Percentiles rank a stretch among this genome's conserved stretches.
phyloP scores from a whole-genome alignment of 2,329 filamentous ascomycete species.

The Apiospora sp. region DNA sequence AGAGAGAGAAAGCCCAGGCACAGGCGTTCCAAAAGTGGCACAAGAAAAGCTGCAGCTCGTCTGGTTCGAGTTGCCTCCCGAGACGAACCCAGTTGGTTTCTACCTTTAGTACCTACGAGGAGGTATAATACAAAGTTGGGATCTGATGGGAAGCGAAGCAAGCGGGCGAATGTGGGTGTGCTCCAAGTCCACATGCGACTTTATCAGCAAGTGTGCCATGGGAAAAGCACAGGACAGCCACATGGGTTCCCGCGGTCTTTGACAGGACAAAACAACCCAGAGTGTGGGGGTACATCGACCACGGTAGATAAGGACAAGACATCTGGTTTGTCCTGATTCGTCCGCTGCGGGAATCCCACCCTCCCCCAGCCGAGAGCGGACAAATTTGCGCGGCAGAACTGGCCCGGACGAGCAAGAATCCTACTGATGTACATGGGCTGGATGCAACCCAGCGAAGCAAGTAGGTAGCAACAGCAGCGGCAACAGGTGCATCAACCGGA shows the following conservation, averaged over 20 bases:
- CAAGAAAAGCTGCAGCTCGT: constrained; percentile 13
- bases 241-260: constrained; percentile 24
- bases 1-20: not conserved
- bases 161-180: constrained; percentile 9
- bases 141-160: constrained; percentile 9
- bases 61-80: constrained; percentile 3
- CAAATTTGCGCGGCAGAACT: constrained; percentile 20
- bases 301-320: constrained; percentile 25
- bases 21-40: constrained; percentile 5
- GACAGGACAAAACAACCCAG: constrained; percentile 9
- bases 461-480: not conserved
- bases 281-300: constrained; percentile 16
- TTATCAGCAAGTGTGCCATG: constrained; percentile 22
- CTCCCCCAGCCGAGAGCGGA: constrained; percentile 15
- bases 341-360: not conserved
- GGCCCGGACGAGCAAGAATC: constrained; percentile 5
- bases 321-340: constrained; percentile 23
- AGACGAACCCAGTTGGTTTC: not conserved
- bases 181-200: constrained; percentile 21
- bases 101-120: not conserved
- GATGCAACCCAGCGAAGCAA: not conserved
- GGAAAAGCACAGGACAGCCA: constrained; percentile 23
- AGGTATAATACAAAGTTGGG: constrained; percentile 1
- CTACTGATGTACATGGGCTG: not conserved
- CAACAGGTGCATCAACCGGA: constrained; percentile 16